phyloP scores from a whole-genome alignment of 768 basidiomycete genomes.

The Lentinula raphanica region DNA sequence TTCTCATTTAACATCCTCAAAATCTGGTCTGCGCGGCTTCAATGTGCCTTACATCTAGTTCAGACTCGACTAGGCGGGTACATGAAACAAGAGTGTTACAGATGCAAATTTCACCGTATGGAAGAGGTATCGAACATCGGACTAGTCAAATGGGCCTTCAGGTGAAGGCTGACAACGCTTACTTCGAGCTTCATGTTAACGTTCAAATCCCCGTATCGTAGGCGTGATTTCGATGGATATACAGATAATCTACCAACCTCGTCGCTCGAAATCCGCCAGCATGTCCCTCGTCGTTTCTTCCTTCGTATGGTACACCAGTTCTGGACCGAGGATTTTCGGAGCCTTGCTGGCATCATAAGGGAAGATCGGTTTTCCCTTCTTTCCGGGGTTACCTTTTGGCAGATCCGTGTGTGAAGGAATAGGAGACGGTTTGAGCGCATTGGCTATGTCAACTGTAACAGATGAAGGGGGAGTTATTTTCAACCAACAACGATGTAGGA shows the following conservation, averaged over 20 bases:
- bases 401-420: constrained; percentile 17
- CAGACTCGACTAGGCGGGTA: too few relatives aligned
- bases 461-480: background rate
- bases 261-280: constrained; percentile 25
- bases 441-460: constrained; percentile 29
- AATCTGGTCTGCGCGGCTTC: too few relatives aligned
- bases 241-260: constrained; percentile 22
- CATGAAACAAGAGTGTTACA: too few relatives aligned
- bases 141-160: too few relatives aligned
- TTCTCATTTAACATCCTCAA: too few relatives aligned
- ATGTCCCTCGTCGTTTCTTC: constrained; percentile 27
- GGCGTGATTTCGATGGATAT: too few relatives aligned
- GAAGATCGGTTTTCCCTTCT: constrained; percentile 11
- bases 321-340: constrained; percentile 22
- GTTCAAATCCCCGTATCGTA: too few relatives aligned
- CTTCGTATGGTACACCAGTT: constrained; percentile 22
- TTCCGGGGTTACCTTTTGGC: constrained; percentile 24
- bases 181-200: too few relatives aligned
- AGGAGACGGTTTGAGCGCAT: constrained; percentile 19
- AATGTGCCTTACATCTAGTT: too few relatives aligned
- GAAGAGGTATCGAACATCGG: too few relatives aligned
- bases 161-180: too few relatives aligned
- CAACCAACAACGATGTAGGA: background rate
- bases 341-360: constrained; percentile 24
- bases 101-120: too few relatives aligned